Conservation (phyloP, 306 rosid genomes). For the Carpinus viminea region DNA sequence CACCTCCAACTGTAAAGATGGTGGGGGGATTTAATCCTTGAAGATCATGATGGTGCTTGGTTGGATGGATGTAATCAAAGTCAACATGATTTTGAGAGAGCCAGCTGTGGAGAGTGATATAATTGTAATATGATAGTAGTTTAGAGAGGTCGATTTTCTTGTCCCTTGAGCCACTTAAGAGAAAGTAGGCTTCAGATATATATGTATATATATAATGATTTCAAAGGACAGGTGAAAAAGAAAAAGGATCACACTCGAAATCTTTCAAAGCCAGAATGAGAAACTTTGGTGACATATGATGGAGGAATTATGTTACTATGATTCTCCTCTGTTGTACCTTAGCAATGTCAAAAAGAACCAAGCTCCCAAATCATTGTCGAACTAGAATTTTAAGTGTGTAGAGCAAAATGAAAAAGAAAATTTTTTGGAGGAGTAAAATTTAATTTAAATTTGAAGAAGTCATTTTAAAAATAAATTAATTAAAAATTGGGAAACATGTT, state of each 20-base stretch:
- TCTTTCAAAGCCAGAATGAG: background rate
- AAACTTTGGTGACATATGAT: background rate
- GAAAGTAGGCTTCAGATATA: background rate
- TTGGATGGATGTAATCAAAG: constrained; percentile 44
- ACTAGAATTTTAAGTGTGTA: too few relatives aligned
- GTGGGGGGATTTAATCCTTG: constrained; percentile 31
- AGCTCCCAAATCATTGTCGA: background rate
- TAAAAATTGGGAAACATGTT: too few relatives aligned
- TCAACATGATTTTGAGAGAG: constrained; percentile 40
- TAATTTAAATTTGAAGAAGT: too few relatives aligned
- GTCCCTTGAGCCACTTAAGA: background rate
- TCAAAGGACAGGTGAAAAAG: constrained; percentile 1
- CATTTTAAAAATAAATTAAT: too few relatives aligned
- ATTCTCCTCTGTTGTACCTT: background rate
- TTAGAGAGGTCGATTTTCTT: background rate
- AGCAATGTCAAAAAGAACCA: background rate
- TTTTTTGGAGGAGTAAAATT: too few relatives aligned
- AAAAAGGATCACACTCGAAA: background rate
- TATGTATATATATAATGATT: background rate
- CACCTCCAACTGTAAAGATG: constrained; percentile 27
- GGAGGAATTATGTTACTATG: background rate
- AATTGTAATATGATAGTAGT: constrained; percentile 12
- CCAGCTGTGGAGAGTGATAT: constrained; percentile 42
- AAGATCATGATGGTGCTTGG: constrained; percentile 46
- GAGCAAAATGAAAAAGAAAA: too few relatives aligned